Base-by-base conservation (phyloP, 352 stramenopile genomes). In the Phytophthora hybrid region DNA sequence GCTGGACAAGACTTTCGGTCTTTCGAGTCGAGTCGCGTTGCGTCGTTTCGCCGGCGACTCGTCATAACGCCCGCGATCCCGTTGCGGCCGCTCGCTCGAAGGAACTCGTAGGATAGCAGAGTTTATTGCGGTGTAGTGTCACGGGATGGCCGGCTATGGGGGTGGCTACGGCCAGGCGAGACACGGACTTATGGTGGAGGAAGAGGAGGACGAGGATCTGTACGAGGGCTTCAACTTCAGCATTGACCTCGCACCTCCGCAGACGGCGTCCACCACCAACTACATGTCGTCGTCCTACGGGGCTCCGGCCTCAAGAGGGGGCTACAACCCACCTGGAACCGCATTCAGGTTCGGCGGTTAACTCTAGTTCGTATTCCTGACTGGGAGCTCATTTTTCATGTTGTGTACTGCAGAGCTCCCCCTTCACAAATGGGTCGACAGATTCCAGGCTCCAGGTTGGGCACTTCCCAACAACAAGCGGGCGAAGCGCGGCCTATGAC, bases 141-240 rank as follows among this genome's bases (percentile, higher is more conserved):
- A 23, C 8, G 4, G 18, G 14, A 83, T 84, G 79, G 67, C 81
- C 58, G 69, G 67, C 31, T 88, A 88, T 51, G 79, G 79, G 4
- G 72, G 77, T 13, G 82, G 82, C 80, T 91, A 89, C 58, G 78
- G 81, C 49, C 79, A 89, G 68, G 73, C 79, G 23, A 89, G 89
- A 74, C 77, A 87, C 56, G 82, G 73, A 3, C 82, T 91, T 47
- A 80, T 94, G 63, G 77, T 84, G 53, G 84, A 92, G 31, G 87
- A 93, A 44, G 88, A 95, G n/a, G 85, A 92, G 4, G 86, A 97
- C 31, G 90, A 96, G 59, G 91, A 97, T 63, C 76, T 97, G 57
- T 97, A 97, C 74, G 90, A 95, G 66, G 91, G 88, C n/a, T 97
- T 96, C 75, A 95, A 97, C 82, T 96, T 95, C 65, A 91, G 81